phyloP scores from a whole-genome alignment of 2,329 filamentous ascomycete species.

The Cladophialophora psammophila region DNA sequence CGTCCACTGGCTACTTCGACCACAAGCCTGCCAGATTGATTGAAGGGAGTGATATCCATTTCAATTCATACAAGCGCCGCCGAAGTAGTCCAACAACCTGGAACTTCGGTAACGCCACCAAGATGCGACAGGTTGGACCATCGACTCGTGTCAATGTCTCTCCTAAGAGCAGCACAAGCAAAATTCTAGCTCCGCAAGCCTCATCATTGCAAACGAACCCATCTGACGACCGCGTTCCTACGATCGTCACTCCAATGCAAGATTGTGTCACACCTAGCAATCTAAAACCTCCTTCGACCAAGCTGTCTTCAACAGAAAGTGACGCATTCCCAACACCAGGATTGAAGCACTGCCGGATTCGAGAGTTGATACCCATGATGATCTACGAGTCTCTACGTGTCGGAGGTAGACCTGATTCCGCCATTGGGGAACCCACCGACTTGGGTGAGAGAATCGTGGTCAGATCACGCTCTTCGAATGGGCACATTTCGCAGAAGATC shows the following conservation, averaged over 20 bases:
- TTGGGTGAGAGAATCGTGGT: conserved; percentile 57
- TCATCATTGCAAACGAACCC: conserved; percentile 31
- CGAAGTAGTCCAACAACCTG: conserved; percentile 51
- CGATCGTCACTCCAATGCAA: conserved; percentile 27
- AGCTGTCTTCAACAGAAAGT: conserved; percentile 28
- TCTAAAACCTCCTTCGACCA: conserved; percentile 31
- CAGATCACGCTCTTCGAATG: conserved; percentile 53
- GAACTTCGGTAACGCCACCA: conserved; percentile 46
- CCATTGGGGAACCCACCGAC: conserved; percentile 53
- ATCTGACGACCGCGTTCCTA: conserved; percentile 27
- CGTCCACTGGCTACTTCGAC: conserved; percentile 43
- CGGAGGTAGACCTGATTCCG: conserved; percentile 57
- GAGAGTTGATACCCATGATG: conserved; percentile 55
- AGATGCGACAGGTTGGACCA: conserved; percentile 48
- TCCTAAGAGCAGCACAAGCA: conserved; percentile 31
- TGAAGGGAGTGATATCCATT: conserved; percentile 52
- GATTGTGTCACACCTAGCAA: conserved; percentile 26
- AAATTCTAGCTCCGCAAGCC: conserved; percentile 9
- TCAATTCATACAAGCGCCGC: conserved; percentile 55
- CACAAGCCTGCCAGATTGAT: conserved; percentile 51
- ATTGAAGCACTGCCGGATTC: conserved; percentile 54
- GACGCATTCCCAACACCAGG: conserved; percentile 45
- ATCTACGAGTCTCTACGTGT: conserved; percentile 58
- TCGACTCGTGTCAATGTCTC: conserved; percentile 50
- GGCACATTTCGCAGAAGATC: conserved; percentile 52